Evolutionary conservation across 2,329 filamentous ascomycete genomes (phyloP).

Genomic region (Alternaria solani): DNA sequence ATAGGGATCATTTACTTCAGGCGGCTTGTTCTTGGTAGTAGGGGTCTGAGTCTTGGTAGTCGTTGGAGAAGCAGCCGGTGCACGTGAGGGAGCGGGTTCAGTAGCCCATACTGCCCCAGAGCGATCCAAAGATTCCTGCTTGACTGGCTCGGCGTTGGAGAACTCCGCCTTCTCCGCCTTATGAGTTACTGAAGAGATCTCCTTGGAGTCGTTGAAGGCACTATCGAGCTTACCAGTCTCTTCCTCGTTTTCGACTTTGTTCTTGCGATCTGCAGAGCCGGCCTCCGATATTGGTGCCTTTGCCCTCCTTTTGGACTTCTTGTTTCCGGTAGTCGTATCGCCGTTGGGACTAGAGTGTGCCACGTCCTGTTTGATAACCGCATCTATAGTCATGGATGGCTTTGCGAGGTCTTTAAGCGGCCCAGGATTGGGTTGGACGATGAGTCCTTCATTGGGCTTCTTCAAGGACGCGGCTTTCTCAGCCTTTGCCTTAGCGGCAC

Average conservation of each 20-base stretch:
- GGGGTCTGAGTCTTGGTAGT: constrained; percentile 1
- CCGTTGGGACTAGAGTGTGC: background rate
- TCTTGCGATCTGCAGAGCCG: background rate
- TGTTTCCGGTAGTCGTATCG: background rate
- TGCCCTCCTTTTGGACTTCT: constrained; percentile 10
- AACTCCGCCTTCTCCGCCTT: constrained; percentile 20
- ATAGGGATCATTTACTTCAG: constrained; percentile 8
- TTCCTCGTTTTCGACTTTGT: background rate
- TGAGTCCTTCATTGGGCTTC: constrained; percentile 4
- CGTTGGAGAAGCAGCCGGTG: background rate
- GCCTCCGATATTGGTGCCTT: background rate
- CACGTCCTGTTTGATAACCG: background rate
- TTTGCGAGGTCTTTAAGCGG: background rate
- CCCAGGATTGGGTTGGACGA: constrained; percentile 2
- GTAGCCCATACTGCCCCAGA: constrained; percentile 13
- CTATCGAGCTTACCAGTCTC: constrained; percentile 20
- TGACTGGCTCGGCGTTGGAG: background rate
- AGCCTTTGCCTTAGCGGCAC: constrained; percentile 15
- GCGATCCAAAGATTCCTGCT: background rate
- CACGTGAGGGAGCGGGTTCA: constrained; percentile 4
- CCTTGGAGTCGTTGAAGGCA: constrained; percentile 16
- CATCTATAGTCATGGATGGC: background rate
- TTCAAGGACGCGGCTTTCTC: constrained; percentile 12
- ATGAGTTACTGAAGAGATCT: constrained; percentile 24
- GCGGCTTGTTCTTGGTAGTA: constrained; percentile 10